phyloP scores from a whole-genome alignment of 139 green algal species.

The Pleodorina starrii region DNA sequence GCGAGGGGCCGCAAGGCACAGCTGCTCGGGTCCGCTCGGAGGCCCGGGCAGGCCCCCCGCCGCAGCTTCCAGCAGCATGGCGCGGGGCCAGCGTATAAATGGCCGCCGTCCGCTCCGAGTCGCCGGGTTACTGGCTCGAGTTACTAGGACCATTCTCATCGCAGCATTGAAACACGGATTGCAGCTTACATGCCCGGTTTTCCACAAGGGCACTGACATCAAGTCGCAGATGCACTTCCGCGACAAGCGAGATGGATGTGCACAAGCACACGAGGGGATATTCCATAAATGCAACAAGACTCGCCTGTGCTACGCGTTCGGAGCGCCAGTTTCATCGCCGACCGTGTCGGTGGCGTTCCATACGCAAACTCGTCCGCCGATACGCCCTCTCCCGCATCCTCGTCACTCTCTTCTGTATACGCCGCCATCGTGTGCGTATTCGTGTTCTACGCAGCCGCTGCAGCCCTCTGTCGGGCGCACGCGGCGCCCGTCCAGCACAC shows the following conservation, averaged over 20 bases:
- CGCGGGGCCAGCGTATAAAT: neutral
- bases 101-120: no score
- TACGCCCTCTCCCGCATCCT: neutral
- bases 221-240: no score
- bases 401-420: slow-evolving; percentile 8
- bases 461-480: neutral
- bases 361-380: neutral
- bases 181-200: no score
- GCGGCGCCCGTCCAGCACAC: neutral
- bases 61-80: slow-evolving; percentile 2
- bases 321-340: neutral
- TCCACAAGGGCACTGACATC: no score
- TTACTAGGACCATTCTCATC: no score
- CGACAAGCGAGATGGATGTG: no score
- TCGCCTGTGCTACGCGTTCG: neutral
- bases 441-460: neutral
- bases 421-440: neutral
- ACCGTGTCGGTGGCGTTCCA: slow-evolving; percentile 24
- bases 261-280: no score
- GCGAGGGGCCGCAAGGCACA: neutral
- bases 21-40: neutral
- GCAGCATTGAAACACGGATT: no score
- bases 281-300: no score
- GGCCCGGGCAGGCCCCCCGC: neutral
- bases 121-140: no score